phyloP scores from a whole-genome alignment of 208 protist genomes.

The Tritrichomonas foetus region DNA sequence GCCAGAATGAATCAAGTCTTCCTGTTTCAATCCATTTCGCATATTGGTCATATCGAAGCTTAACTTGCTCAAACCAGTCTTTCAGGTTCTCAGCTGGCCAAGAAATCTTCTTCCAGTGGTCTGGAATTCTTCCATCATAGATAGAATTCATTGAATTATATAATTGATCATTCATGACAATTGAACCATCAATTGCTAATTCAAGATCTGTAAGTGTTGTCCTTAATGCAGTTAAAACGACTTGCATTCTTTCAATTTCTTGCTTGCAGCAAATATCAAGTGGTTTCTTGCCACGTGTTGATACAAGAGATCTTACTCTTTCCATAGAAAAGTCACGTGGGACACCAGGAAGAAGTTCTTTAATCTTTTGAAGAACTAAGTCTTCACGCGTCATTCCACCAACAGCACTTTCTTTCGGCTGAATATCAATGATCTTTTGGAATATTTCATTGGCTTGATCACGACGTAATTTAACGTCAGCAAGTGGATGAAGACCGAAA shows the following conservation, averaged over 20 bases:
- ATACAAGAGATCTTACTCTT: conserved; percentile 38
- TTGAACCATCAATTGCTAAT: conserved; percentile 73
- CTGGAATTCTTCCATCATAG: conserved; percentile 79
- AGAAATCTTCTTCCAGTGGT: conserved; percentile 75
- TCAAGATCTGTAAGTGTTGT: conserved; percentile 51
- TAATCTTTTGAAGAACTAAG: conserved; percentile 49
- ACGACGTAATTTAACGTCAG: conserved; percentile 63
- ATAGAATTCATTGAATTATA: conserved; percentile 82
- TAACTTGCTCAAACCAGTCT: conserved; percentile 87
- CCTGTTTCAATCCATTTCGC: conserved; percentile 77
- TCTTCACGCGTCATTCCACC: conserved; percentile 55
- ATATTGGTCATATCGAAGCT: conserved; percentile 83
- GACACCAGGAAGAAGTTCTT: conserved; percentile 49
- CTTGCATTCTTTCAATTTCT: conserved; percentile 57
- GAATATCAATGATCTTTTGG: conserved; percentile 81
- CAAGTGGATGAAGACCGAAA: conserved; percentile 91
- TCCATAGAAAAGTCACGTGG: conserved; percentile 44
- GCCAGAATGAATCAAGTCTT: conserved; percentile 82
- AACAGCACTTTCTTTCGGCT: conserved; percentile 51
- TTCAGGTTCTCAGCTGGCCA: conserved; percentile 65
- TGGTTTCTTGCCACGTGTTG: conserved; percentile 42
- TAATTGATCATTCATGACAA: conserved; percentile 88
- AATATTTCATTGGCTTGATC: conserved; percentile 57
- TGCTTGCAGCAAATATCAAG: conserved; percentile 59
- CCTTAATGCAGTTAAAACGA: conserved; percentile 46